Conservation (phyloP, 768 basidiomycete genomes). For the Tylopilus plumbeoviolaceoides region DNA sequence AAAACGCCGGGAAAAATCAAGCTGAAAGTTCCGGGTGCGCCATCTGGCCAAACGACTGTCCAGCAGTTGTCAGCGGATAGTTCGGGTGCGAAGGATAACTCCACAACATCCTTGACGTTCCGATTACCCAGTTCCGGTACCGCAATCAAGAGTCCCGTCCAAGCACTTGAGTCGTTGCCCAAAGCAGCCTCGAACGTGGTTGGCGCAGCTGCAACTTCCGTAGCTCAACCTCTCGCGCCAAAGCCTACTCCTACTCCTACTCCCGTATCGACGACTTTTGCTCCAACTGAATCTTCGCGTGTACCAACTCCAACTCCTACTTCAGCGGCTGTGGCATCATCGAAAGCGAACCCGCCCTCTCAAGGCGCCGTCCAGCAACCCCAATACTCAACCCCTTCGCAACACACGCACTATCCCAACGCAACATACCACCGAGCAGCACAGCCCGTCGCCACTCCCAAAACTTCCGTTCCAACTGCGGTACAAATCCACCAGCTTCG, state of each 20-base stretch:
- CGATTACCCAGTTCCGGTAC: constrained; percentile 20
- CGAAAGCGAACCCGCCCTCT: constrained; percentile 25
- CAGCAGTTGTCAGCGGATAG: constrained; percentile 14
- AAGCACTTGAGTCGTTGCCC: constrained; percentile 17
- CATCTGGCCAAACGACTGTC: constrained; percentile 18
- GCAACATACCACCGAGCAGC: constrained; percentile 41
- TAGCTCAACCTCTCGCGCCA: constrained; percentile 17
- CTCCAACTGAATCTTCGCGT: constrained; percentile 17
- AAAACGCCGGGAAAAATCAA: constrained; percentile 64
- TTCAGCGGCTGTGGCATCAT: constrained; percentile 6
- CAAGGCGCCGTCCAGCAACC: constrained; percentile 32
- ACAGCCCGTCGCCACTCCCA: constrained; percentile 24
- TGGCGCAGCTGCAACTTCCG: constrained; percentile 13
- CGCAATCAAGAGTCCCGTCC: constrained; percentile 20
- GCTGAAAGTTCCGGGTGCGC: constrained; percentile 53
- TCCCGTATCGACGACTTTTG: constrained; percentile 22
- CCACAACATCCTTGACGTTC: constrained; percentile 18
- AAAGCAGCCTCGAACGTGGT: constrained; percentile 15
- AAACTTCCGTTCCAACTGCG: constrained; percentile 9
- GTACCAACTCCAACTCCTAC: constrained; percentile 17
- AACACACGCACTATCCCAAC: constrained; percentile 51
- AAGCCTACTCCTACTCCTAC: constrained; percentile 22
- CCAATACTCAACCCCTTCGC: constrained; percentile 32
- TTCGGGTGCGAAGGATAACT: constrained; percentile 16
- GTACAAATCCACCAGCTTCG: constrained; percentile 15